Percentiles rank a stretch among this genome's conserved stretches.
These are phyloP conservation scores for Cicer chorassanicum DNA, from an alignment of 306 rosid species.

Conservation along the genomic window DNA sequence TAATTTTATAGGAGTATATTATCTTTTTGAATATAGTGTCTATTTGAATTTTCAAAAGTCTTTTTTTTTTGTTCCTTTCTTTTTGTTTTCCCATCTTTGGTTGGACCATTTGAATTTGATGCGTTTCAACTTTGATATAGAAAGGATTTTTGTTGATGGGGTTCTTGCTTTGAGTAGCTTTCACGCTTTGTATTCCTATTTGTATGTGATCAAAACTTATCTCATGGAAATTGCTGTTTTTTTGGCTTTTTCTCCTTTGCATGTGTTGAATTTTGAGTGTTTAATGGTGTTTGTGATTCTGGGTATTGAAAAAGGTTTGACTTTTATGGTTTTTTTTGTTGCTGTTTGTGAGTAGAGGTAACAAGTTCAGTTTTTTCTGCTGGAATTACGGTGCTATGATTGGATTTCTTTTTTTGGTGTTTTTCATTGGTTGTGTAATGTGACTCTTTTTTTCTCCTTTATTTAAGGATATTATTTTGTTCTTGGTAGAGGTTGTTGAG, in stretches of 20 bases:
- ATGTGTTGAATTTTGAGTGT: constrained; percentile 20
- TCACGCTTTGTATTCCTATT: background rate
- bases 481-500: constrained; percentile 4
- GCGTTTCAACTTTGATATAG: background rate
- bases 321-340: constrained; percentile 6
- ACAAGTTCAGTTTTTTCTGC: constrained; percentile 21
- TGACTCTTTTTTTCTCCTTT: background rate
- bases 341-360: background rate
- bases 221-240: background rate
- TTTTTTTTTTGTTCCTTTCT: background rate
- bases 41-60: background rate
- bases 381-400: background rate
- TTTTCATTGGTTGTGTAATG: background rate
- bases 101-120: background rate
- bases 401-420: background rate
- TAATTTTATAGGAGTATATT: background rate
- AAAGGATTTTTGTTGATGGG: background rate
- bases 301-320: constrained; percentile 28
- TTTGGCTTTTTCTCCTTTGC: background rate
- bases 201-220: constrained; percentile 29
- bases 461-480: background rate
- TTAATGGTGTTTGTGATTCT: constrained; percentile 25
- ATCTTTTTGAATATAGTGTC: constrained; percentile 6
- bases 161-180: constrained; percentile 33
- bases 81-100: constrained; percentile 2